Percentiles rank a stretch among this genome's conserved stretches.
phyloP scores from a whole-genome alignment of 2,329 filamentous ascomycete genomes.

The Talaromyces sp. region DNA sequence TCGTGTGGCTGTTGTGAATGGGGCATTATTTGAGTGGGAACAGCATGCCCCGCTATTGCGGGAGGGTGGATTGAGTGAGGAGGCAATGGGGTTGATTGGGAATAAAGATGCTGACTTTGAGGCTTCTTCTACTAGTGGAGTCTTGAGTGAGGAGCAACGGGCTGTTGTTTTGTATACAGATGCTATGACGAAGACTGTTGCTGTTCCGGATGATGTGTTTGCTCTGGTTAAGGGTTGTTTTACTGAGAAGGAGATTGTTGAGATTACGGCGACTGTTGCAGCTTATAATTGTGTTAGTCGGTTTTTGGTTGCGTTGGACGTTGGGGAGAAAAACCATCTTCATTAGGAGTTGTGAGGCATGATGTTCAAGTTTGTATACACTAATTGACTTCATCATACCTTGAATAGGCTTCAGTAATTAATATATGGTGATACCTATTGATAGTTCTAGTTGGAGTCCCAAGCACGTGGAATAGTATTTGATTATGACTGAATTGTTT shows the following conservation, averaged over 20 bases:
- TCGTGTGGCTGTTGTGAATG: slow-evolving; percentile 77
- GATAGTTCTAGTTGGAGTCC: no score
- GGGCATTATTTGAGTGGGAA: slow-evolving; percentile 83
- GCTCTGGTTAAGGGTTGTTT: slow-evolving; percentile 63
- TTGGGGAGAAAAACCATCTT: slow-evolving; percentile 43
- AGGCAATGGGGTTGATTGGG: slow-evolving; percentile 41
- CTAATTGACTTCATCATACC: no score
- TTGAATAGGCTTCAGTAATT: no score
- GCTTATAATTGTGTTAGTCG: slow-evolving; percentile 85
- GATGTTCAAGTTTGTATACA: no score
- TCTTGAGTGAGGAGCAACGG: slow-evolving; percentile 63
- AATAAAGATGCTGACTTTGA: slow-evolving; percentile 34
- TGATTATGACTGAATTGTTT: no score
- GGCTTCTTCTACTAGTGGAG: slow-evolving; percentile 26
- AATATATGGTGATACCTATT: no score
- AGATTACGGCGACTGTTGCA: slow-evolving; percentile 77
- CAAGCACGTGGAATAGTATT: no score
- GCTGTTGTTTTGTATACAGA: slow-evolving; percentile 74
- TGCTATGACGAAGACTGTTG: slow-evolving; percentile 77
- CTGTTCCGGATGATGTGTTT: slow-evolving; percentile 71
- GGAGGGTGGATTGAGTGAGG: slow-evolving; percentile 57
- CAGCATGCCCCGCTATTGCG: slow-evolving; percentile 76
- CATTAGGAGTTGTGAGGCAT: not conserved
- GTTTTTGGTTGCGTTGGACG: slow-evolving; percentile 80
- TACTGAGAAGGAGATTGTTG: slow-evolving; percentile 72